Conservation (phyloP, 2,329 filamentous ascomycete species). For the Ilyonectria sp. region DNA sequence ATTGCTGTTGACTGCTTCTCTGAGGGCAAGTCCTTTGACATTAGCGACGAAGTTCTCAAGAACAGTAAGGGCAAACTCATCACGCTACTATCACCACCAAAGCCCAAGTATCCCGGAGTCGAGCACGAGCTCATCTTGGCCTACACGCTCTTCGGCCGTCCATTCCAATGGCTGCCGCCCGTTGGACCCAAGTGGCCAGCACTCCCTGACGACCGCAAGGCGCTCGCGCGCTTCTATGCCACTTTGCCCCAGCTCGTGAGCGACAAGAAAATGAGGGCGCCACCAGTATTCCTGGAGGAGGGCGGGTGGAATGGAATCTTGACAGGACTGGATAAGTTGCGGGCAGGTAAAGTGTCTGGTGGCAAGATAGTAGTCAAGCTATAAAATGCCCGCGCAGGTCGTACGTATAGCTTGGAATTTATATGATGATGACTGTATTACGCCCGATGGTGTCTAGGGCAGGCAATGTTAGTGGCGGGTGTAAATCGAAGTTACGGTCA, state of each 20-base stretch:
- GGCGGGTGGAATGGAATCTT: conserved; percentile 36
- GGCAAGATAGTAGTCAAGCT: conserved; percentile 20
- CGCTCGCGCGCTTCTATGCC: conserved; percentile 42
- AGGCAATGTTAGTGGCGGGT: too few species aligned
- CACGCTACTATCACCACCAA: conserved; percentile 41
- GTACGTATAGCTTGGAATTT: too few species aligned
- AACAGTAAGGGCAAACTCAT: conserved; percentile 48
- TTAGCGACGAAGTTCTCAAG: conserved; percentile 46
- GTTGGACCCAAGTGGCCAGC: conserved; percentile 49
- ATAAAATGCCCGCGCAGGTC: too few species aligned
- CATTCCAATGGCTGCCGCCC: conserved; percentile 46
- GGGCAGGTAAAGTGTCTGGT: conserved; percentile 9
- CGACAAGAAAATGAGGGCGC: conserved; percentile 30
- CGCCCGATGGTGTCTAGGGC: too few species aligned
- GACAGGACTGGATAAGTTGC: conserved; percentile 17
- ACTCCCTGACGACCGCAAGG: conserved; percentile 40
- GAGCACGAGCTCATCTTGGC: conserved; percentile 43
- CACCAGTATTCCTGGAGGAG: conserved; percentile 29
- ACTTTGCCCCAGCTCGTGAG: conserved; percentile 30
- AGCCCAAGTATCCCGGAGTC: conserved; percentile 38
- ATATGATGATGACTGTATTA: too few species aligned
- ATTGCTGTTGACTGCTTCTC: conserved; percentile 50
- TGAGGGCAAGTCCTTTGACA: conserved; percentile 48
- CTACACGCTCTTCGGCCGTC: conserved; percentile 43
- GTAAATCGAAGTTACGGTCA: too few species aligned